A percentile compares a stretch with the other conserved stretches of the same genome.
Evolutionary conservation across 768 basidiomycete genomes (phyloP).

Genomic region (Pleurotus giganteus): DNA sequence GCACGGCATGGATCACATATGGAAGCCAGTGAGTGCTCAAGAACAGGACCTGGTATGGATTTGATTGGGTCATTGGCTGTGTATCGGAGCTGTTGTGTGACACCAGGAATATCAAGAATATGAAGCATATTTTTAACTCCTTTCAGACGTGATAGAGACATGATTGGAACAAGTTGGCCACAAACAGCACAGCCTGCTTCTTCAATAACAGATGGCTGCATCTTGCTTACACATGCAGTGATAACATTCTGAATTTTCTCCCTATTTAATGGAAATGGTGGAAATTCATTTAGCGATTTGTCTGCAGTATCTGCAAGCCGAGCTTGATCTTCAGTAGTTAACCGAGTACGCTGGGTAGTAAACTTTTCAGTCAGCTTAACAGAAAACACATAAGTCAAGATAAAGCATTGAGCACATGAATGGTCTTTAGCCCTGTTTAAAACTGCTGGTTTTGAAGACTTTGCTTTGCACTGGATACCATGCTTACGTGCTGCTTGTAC

Average conservation of each 20-base stretch:
- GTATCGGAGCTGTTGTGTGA: conserved; percentile 8
- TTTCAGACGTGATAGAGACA: conserved; percentile 9
- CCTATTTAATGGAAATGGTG: no score
- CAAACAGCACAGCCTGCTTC: conserved; percentile 18
- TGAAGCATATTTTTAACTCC: conserved; percentile 1
- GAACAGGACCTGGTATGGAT: conserved; percentile 9
- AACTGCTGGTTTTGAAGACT: neutral
- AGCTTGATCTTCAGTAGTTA: no score
- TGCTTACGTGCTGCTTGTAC: neutral
- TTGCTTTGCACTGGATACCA: neutral
- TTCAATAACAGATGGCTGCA: no score
- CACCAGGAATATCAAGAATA: conserved; percentile 7
- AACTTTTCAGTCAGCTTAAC: neutral
- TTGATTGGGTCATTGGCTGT: conserved; percentile 5
- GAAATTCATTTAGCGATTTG: no score
- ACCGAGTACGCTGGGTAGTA: no score
- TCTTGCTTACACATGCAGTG: no score
- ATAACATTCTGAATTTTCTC: no score
- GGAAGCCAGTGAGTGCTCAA: neutral
- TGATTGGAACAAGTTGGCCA: conserved; percentile 7
- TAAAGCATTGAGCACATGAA: neutral
- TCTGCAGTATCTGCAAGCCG: neutral
- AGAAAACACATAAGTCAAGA: neutral
- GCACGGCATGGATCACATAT: conserved; percentile 11
- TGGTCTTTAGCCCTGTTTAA: neutral